A percentile compares a stretch with the other conserved stretches of the same genome.
Evolutionary conservation across 768 basidiomycete species (phyloP).

Genomic region (Leucocoprinus sp.): DNA sequence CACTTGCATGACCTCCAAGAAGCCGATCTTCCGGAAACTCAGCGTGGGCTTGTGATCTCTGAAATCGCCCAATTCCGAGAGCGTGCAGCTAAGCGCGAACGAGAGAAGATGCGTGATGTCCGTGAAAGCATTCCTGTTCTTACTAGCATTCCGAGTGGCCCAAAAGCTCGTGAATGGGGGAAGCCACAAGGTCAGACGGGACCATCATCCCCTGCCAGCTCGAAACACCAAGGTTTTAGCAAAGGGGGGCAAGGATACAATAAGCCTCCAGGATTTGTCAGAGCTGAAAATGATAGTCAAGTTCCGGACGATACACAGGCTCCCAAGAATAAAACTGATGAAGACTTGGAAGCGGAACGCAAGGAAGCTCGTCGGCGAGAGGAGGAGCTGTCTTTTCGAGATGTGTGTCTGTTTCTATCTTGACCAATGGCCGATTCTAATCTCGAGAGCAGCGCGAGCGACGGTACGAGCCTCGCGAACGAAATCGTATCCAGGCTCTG

Average conservation of each 20-base stretch:
- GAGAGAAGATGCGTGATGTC: slow-evolving; percentile 80
- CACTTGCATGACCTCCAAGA: slow-evolving; percentile 95
- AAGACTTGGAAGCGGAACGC: slow-evolving; percentile 78
- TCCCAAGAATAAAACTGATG: slow-evolving; percentile 60
- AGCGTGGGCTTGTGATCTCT: slow-evolving; percentile 85
- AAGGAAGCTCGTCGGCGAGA: slow-evolving; percentile 69
- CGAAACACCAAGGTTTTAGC: slow-evolving; percentile 44
- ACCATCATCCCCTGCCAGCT: slow-evolving; percentile 18
- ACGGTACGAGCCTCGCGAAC: slow-evolving; percentile 87
- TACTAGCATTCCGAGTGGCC: slow-evolving; percentile 52
- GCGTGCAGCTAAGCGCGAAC: slow-evolving; percentile 83
- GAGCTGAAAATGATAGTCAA: slow-evolving; percentile 39
- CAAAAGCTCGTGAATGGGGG: slow-evolving; percentile 76
- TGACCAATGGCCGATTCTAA: neutral
- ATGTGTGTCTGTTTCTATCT: slow-evolving; percentile 45
- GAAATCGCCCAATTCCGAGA: slow-evolving; percentile 97
- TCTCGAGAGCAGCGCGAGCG: slow-evolving; percentile 65
- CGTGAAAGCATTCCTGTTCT: slow-evolving; percentile 47
- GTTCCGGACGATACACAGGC: slow-evolving; percentile 28
- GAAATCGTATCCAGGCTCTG: slow-evolving; percentile 66
- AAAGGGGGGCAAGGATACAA: slow-evolving; percentile 69
- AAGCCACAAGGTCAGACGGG: slow-evolving; percentile 39
- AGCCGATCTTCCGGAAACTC: slow-evolving; percentile 92
- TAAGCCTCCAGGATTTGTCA: slow-evolving; percentile 81
- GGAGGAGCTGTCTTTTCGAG: slow-evolving; percentile 78